Evolutionary conservation across 257 asterid species (phyloP).

Genomic region (Fraxinus pennsylvanica): DNA sequence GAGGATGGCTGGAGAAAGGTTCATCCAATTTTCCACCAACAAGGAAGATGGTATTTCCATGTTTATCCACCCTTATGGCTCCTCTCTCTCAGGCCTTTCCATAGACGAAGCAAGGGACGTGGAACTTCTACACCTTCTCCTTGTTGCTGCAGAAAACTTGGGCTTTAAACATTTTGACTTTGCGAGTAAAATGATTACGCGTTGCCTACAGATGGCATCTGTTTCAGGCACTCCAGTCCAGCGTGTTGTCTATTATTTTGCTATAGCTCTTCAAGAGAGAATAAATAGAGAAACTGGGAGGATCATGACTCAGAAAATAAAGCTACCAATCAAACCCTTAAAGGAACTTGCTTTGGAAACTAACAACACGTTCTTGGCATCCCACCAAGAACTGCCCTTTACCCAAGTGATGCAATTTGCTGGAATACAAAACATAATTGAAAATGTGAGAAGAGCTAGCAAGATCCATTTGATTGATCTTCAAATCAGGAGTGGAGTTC

Average conservation of each 20-base stretch:
- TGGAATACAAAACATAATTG: slow-evolving; percentile 54
- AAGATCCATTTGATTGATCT: slow-evolving; percentile 68
- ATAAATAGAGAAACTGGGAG: slow-evolving; percentile 40
- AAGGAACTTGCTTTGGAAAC: slow-evolving; percentile 40
- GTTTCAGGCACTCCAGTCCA: slow-evolving; percentile 52
- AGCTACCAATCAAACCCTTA: slow-evolving; percentile 5
- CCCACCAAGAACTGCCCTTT: slow-evolving; percentile 58
- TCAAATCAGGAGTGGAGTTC: slow-evolving; percentile 65
- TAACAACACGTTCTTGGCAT: slow-evolving; percentile 46
- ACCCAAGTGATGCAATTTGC: slow-evolving; percentile 56
- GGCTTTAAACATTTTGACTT: slow-evolving; percentile 33
- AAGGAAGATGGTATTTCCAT: slow-evolving; percentile 47
- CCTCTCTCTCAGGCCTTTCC: slow-evolving; percentile 45
- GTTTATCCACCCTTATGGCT: slow-evolving; percentile 57
- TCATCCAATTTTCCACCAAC: slow-evolving; percentile 54
- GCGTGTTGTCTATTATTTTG: slow-evolving; percentile 53
- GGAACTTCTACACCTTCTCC: slow-evolving; percentile 50
- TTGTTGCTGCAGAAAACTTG: slow-evolving; percentile 59
- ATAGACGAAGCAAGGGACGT: slow-evolving; percentile 50
- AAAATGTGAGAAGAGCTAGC: slow-evolving; percentile 32
- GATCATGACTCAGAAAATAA: slow-evolving; percentile 18
- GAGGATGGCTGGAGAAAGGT: slow-evolving; percentile 60
- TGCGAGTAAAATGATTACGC: slow-evolving; percentile 40
- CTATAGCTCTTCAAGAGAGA: slow-evolving; percentile 51
- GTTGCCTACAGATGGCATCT: slow-evolving; percentile 44